A percentile compares a stretch with the other conserved stretches of the same genome.
phyloP scores from a whole-genome alignment of 164 flowering plant species.

The Kalanchoe fedtschenkoi region DNA sequence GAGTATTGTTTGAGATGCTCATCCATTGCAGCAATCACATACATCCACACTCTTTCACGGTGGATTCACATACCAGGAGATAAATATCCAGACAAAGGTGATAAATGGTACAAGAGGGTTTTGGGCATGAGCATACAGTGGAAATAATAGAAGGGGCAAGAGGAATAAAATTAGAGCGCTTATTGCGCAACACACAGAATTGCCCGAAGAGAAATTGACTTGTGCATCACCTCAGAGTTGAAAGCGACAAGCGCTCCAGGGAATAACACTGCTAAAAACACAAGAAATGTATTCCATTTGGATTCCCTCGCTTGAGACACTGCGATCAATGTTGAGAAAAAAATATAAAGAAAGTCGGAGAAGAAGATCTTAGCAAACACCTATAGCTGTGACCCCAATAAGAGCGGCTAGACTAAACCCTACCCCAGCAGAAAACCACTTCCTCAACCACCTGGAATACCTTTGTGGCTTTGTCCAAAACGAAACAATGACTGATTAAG shows the following conservation, averaged over 20 bases:
- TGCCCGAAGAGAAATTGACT: constrained; percentile 52
- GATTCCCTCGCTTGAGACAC: constrained; percentile 80
- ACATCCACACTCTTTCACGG: constrained; percentile 48
- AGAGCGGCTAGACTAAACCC: constrained; percentile 45
- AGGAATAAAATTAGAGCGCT: constrained; percentile 54
- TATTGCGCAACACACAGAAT: constrained; percentile 74
- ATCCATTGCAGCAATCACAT: constrained; percentile 21
- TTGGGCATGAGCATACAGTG: constrained; percentile 52
- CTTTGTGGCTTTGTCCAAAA: constrained; percentile 40
- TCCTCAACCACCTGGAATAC: constrained; percentile 24
- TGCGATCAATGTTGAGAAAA: constrained; percentile 51
- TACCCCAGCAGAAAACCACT: constrained; percentile 57
- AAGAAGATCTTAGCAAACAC: constrained; percentile 41
- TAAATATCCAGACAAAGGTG: constrained; percentile 55
- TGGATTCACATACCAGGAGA: constrained; percentile 45
- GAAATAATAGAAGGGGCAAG: constrained; percentile 55
- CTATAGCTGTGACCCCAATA: constrained; percentile 31
- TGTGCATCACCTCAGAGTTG: constrained; percentile 42
- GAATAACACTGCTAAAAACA: constrained; percentile 62
- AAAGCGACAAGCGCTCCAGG: constrained; percentile 93
- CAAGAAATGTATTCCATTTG: constrained; percentile 68
- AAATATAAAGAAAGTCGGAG: constrained; percentile 36
- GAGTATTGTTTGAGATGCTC: constrained; percentile 15
- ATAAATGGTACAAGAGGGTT: constrained; percentile 57
- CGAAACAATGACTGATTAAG: constrained; percentile 32